Percentiles rank a stretch among this genome's conserved stretches.
Conservation (phyloP, 2,329 filamentous ascomycete species). For the Ophidiomyces ophidiicola region DNA sequence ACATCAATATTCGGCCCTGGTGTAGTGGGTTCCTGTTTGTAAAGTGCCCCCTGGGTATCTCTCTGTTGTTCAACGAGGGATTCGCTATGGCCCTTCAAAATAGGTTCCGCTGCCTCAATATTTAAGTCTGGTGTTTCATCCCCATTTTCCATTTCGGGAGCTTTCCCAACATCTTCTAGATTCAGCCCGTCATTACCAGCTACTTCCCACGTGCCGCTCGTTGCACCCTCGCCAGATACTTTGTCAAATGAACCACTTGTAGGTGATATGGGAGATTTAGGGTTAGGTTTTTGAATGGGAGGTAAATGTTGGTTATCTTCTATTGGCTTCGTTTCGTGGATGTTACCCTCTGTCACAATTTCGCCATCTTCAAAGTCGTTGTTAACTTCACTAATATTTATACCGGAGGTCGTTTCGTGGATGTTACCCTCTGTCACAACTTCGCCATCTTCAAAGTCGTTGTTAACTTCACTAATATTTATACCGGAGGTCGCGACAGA, state of each 20-base stretch:
- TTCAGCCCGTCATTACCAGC: too few relatives aligned
- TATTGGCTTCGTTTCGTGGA: background rate
- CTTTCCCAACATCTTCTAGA: too few relatives aligned
- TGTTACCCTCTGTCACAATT: background rate
- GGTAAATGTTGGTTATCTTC: background rate
- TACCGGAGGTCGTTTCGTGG: too few relatives aligned
- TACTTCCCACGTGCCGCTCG: too few relatives aligned
- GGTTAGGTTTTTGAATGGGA: too few relatives aligned
- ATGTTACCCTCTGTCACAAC: background rate
- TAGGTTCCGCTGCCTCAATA: conserved; percentile 10
- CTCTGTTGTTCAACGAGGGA: conserved; percentile 9
- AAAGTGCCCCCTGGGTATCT: background rate
- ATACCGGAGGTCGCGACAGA: background rate
- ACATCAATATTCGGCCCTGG: conserved; percentile 19
- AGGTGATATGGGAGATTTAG: too few relatives aligned
- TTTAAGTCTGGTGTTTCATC: conserved; percentile 12
- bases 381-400: background rate
- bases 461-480: background rate
- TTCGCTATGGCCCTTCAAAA: background rate
- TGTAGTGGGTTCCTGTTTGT: conserved; percentile 11
- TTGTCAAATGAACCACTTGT: too few relatives aligned
- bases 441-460: conserved; percentile 7
- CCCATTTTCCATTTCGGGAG: too few relatives aligned
- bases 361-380: conserved; percentile 7
- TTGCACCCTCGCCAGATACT: too few relatives aligned